Base-by-base conservation (phyloP, 768 basidiomycete species). In the Agrocybe chaxingu region DNA sequence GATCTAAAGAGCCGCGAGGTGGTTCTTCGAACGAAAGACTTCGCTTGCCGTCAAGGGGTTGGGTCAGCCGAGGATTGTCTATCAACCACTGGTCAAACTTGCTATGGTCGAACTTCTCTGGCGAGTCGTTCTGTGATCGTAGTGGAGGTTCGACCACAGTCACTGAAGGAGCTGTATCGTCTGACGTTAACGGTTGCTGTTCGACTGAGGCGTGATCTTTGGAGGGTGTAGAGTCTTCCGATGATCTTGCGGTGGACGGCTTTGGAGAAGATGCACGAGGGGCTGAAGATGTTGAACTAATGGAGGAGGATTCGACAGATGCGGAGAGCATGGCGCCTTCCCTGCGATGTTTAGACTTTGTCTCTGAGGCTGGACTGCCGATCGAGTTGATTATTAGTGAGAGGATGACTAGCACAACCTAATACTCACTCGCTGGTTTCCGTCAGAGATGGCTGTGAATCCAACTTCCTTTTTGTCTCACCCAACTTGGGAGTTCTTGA, bases 321-420 rank as follows among this genome's bases (percentile, higher is more conserved):
- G 48, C 52, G 10, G 57, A 80, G 44, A 80, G 70, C 59, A 84
- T 85, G 5, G 87, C 88, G 47, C 83, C 85, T 72, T 90, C 87
- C 37, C 87, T 69, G 57, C 72, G 61, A 60, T 78, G 77, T 35
- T 62, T 53, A 18, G 71, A 61, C 56, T 65, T 67, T 41, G 51
- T 55, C 9, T 60, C 50, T 13, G 47, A 52, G 24, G 19, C 53
- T 51, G 31, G 11, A 13, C 42, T 30, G 13, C 31, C 43, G 40
- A n/a, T 30, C 13, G 24, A 36, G 34, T 31, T 5, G 48, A 38
- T 56, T 45, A 38, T 56, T 45, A 48, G 51, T n/a, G 41, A 40
- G n/a, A 42, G 2, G 8, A 42, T 18, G 11, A 13, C 41, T 13
- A 11, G 29, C 29, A 16, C 18, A 10, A 42, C n/a, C 4, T 16